These are phyloP conservation scores for Cladosporium oxysporum DNA, from an alignment of 2,329 filamentous ascomycete species.

Conservation along the genomic window DNA sequence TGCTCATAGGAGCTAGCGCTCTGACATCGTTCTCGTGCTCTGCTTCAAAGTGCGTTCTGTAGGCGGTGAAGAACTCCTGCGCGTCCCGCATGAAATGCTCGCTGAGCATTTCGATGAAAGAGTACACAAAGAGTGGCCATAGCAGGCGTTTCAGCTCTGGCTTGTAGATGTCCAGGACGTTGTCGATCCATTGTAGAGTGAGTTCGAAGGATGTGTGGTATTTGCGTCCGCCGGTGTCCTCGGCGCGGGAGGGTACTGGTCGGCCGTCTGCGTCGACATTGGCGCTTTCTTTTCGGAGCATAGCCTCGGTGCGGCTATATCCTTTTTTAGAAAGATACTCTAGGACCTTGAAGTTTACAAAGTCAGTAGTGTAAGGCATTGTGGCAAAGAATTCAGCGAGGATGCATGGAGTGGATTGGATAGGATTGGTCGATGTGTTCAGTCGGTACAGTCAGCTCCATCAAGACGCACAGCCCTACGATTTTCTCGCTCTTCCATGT, in stretches of 20 bases:
- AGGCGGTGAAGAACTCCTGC: constrained; percentile 69
- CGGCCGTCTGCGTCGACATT: constrained; percentile 79
- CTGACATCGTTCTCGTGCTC: constrained; percentile 81
- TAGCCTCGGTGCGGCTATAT: constrained; percentile 87
- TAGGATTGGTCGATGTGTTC: background rate
- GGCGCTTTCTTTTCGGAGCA: constrained; percentile 86
- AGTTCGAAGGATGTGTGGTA: constrained; percentile 69
- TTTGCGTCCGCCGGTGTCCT: constrained; percentile 72
- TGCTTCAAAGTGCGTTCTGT: constrained; percentile 70
- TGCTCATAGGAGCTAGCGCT: constrained; percentile 69
- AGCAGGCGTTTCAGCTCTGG: constrained; percentile 84
- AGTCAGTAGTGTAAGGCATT: constrained; percentile 1
- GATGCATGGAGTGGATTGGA: background rate
- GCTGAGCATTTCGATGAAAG: constrained; percentile 76
- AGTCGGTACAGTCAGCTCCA: background rate
- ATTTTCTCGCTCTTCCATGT: background rate
- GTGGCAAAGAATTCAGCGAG: background rate
- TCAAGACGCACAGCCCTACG: background rate
- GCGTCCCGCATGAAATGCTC: constrained; percentile 72
- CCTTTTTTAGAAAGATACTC: constrained; percentile 96
- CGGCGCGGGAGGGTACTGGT: constrained; percentile 65
- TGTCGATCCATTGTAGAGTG: constrained; percentile 72
- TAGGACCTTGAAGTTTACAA: constrained; percentile 62
- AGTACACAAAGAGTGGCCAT: constrained; percentile 95
- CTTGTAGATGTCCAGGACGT: constrained; percentile 92